Evolutionary conservation across 148 eudicot genomes (phyloP).

Genomic region (Spergularia marina): DNA sequence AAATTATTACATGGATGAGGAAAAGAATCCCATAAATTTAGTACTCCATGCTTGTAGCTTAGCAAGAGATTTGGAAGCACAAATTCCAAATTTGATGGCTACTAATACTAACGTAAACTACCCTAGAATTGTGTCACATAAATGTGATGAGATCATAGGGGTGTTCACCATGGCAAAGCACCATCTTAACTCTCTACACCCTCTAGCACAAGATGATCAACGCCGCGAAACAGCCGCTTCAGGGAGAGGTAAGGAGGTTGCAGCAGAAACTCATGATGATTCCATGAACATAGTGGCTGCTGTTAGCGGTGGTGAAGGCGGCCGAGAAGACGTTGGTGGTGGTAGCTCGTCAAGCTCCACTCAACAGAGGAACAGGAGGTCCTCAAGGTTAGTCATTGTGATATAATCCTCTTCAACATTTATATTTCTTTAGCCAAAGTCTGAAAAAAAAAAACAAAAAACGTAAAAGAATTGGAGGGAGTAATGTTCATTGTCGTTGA

Average conservation of each 20-base stretch:
- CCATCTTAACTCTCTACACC: slow-evolving; percentile 17
- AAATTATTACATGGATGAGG: slow-evolving; percentile 39
- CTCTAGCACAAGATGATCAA: not conserved
- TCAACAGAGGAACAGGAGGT: slow-evolving; percentile 9
- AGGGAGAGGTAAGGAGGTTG: slow-evolving; percentile 19
- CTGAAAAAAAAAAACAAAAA: too few relatives aligned
- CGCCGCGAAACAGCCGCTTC: slow-evolving; percentile 3
- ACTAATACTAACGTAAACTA: slow-evolving; percentile 7
- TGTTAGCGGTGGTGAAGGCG: not conserved
- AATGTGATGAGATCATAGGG: slow-evolving; percentile 47
- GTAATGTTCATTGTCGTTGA: too few relatives aligned
- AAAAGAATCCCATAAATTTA: slow-evolving; percentile 15
- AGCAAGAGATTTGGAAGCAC: slow-evolving; percentile 46
- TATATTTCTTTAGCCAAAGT: too few relatives aligned
- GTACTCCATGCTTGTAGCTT: slow-evolving; percentile 43
- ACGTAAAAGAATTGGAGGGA: too few relatives aligned
- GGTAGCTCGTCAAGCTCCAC: slow-evolving; percentile 16
- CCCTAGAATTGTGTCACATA: slow-evolving; percentile 18
- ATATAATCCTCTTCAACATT: too few relatives aligned
- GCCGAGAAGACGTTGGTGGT: not conserved
- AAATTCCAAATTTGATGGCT: slow-evolving; percentile 29
- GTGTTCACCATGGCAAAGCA: slow-evolving; percentile 34
- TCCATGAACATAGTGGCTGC: not conserved
- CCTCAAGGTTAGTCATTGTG: slow-evolving; percentile 13
- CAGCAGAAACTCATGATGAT: slow-evolving; percentile 7